Percentiles rank a stretch among this genome's conserved stretches.
phyloP scores from a whole-genome alignment of 2,329 filamentous ascomycete genomes.

The Tolypocladium paradoxum region DNA sequence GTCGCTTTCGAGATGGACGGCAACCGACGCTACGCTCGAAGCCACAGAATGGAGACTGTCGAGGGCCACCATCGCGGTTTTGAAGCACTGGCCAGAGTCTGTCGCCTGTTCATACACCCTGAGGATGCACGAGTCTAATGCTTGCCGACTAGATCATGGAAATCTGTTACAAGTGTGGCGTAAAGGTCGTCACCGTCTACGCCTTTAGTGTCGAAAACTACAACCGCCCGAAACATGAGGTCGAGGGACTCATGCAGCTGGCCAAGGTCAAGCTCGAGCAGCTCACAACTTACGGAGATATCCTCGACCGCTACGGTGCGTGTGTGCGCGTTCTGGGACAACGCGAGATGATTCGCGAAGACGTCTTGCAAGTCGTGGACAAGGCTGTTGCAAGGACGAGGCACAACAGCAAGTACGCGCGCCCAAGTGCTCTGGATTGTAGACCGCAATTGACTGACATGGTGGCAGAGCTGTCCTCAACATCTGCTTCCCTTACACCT shows the following conservation, averaged over 20 bases:
- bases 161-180: constrained; percentile 94
- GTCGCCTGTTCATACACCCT: neutral
- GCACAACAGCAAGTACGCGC: constrained; percentile 63
- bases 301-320: constrained; percentile 87
- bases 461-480: constrained; percentile 53
- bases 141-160: constrained; percentile 60
- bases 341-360: constrained; percentile 69
- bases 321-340: constrained; percentile 78
- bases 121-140: constrained; percentile 7
- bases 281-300: constrained; percentile 81
- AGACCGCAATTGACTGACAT: constrained; percentile 5
- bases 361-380: constrained; percentile 83
- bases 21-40: constrained; percentile 83
- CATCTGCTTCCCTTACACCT: constrained; percentile 96
- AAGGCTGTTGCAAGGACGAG: constrained; percentile 77
- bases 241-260: constrained; percentile 95
- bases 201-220: constrained; percentile 99
- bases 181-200: constrained; percentile 94
- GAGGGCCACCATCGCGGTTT: constrained; percentile 95
- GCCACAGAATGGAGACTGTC: constrained; percentile 87
- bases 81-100: constrained; percentile 73
- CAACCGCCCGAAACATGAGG: constrained; percentile 91
- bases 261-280: constrained; percentile 91
- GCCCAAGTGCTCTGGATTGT: too few relatives aligned
- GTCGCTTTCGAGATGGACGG: constrained; percentile 99